A percentile compares a stretch with the other conserved stretches of the same genome.
phyloP scores from a whole-genome alignment of 108 stramenopile species.

The Seminavis robusta region DNA sequence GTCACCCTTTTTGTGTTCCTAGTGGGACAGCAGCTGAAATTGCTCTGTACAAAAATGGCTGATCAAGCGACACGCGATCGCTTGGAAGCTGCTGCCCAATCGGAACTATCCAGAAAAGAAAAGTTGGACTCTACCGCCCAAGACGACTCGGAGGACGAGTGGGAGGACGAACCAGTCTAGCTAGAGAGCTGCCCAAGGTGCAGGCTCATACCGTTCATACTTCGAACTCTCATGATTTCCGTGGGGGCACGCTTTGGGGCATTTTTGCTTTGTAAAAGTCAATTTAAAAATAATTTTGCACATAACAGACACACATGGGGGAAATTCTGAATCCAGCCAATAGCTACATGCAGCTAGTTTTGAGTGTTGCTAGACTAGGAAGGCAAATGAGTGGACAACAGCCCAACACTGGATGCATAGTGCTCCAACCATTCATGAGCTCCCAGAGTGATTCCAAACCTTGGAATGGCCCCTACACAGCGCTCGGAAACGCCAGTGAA shows the following conservation, averaged over 20 bases:
- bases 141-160: too few relatives aligned
- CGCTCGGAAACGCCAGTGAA: slow-evolving; percentile 40
- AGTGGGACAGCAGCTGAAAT: too few relatives aligned
- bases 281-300: background rate
- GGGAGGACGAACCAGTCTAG: too few relatives aligned
- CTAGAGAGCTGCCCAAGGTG: too few relatives aligned
- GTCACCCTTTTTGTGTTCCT: too few relatives aligned
- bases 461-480: slow-evolving; percentile 37
- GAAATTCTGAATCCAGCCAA: background rate
- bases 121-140: too few relatives aligned
- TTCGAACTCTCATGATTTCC: background rate
- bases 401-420: background rate
- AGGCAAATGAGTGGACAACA: slow-evolving; percentile 3
- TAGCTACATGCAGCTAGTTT: background rate
- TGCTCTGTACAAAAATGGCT: too few relatives aligned
- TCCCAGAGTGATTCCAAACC: slow-evolving; percentile 47
- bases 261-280: background rate
- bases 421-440: slow-evolving; percentile 14
- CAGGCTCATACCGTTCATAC: background rate
- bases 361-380: too few relatives aligned
- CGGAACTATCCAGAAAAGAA: too few relatives aligned
- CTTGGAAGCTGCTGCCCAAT: too few relatives aligned
- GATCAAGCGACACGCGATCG: too few relatives aligned
- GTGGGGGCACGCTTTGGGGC: background rate
- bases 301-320: background rate